phyloP scores from a whole-genome alignment of 495 filamentous ascomycete species.

The Trichoderma parareesei region DNA sequence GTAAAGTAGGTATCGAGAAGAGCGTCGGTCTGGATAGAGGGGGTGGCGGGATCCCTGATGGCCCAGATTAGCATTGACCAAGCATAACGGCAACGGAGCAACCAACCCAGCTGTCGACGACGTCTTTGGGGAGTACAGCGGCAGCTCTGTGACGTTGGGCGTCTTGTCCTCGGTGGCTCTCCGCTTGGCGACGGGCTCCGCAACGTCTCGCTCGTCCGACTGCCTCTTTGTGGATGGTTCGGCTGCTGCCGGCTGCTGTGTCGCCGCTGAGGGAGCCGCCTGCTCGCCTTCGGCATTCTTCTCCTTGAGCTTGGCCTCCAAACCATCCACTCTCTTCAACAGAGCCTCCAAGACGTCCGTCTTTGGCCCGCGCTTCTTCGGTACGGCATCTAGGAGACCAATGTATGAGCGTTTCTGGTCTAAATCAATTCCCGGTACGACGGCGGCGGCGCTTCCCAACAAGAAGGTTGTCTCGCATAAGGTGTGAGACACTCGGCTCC shows the following conservation, averaged over 20 bases:
- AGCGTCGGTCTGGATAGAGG: constrained; percentile 42
- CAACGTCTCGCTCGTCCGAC: constrained; percentile 4
- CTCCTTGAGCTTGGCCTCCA: constrained; percentile 72
- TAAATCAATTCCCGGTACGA: not conserved
- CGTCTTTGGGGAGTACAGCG: constrained; percentile 26
- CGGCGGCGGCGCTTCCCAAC: not conserved
- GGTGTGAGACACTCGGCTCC: not conserved
- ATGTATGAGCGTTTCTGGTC: not conserved
- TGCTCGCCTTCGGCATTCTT: constrained; percentile 32
- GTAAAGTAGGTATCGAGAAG: constrained; percentile 70
- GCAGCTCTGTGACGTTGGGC: constrained; percentile 2
- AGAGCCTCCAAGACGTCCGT: constrained; percentile 81
- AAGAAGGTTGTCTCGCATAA: not conserved
- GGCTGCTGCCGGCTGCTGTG: constrained; percentile 20
- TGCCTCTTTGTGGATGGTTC: constrained; percentile 16
- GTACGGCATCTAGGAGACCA: constrained; percentile 59
- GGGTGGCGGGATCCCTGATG: constrained; percentile 31
- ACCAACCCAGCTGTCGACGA: constrained; percentile 20
- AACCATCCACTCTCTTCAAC: constrained; percentile 71
- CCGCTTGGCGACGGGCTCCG: constrained; percentile 9
- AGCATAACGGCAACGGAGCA: constrained; percentile 1
- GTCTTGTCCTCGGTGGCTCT: not conserved
- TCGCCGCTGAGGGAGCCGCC: not conserved
- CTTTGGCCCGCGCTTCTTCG: constrained; percentile 82
- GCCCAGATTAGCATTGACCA: constrained; percentile 14